phyloP scores from a whole-genome alignment of 2,329 filamentous ascomycete species.

The Penicillium sumatraense region DNA sequence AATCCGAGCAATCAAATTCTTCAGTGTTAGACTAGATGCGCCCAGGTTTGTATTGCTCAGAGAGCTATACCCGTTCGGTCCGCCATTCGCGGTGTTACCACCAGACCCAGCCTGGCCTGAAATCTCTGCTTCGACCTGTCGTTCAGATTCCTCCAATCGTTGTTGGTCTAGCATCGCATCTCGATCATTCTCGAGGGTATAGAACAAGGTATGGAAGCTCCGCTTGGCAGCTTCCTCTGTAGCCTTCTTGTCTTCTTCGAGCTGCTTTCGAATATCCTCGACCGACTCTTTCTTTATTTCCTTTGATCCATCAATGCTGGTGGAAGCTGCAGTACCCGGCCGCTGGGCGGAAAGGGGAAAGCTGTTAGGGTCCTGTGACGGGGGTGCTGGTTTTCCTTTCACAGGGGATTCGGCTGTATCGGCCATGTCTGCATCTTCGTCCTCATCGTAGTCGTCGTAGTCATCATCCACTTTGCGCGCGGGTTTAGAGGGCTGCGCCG shows the following conservation, averaged over 20 bases:
- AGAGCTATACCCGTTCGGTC: slow-evolving; percentile 76
- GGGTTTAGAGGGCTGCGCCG: slow-evolving; percentile 57
- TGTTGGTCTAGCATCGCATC: slow-evolving; percentile 98
- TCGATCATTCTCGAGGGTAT: slow-evolving; percentile 91
- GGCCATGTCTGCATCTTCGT: slow-evolving; percentile 63
- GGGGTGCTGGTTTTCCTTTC: slow-evolving; percentile 56
- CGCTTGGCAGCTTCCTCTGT: slow-evolving; percentile 87
- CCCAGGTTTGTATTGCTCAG: slow-evolving; percentile 93
- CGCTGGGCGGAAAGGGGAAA: slow-evolving; percentile 72
- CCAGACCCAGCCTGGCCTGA: slow-evolving; percentile 65
- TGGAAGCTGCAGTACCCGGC: slow-evolving; percentile 66
- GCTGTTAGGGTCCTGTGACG: slow-evolving; percentile 61
- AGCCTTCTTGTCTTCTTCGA: slow-evolving; percentile 89
- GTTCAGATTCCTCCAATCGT: slow-evolving; percentile 92
- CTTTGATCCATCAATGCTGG: slow-evolving; percentile 65
- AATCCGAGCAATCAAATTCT: slow-evolving; percentile 94
- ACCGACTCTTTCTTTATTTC: slow-evolving; percentile 65
- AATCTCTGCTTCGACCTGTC: slow-evolving; percentile 95
- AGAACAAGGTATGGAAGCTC: slow-evolving; percentile 92
- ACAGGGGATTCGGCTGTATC: slow-evolving; percentile 52
- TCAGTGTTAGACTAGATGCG: slow-evolving; percentile 92
- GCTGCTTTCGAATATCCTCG: slow-evolving; percentile 88
- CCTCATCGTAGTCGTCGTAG: slow-evolving; percentile 69
- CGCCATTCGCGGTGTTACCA: slow-evolving; percentile 56
- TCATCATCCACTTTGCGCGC: slow-evolving; percentile 79